Base-by-base conservation (phyloP, 768 basidiomycete genomes). In the Erythrobasidium yunnanense region DNA sequence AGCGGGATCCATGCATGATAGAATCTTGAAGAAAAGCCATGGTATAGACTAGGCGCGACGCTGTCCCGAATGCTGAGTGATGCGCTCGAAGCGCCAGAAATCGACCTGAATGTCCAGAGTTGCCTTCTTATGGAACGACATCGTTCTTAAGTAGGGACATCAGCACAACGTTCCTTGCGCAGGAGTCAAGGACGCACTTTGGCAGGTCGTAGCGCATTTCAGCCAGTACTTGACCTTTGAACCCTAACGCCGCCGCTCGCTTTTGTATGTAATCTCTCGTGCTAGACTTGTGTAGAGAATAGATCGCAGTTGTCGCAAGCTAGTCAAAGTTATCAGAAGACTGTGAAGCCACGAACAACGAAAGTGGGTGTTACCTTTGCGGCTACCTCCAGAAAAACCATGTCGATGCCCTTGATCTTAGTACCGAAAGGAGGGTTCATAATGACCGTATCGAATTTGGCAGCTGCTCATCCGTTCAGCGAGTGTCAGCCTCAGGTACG, bases 101-200 rank as follows among this genome's bases (percentile, higher is more conserved):
- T 45, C 47, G 13, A 57, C 66, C 27, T 65, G 66, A 62, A 74
- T 74, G 50, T 74, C 73, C 22, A 73, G 66, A 22, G 70, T 67
- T 50, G 65, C 67, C 65, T 71, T 58, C 68, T 74, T 74, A 65
- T 74, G 73, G 52, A 72, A 70, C 2, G 66, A 65, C 73, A 74
- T 74, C 22, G 73, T 72, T 50, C 68, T 70, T 4, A 3, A 18
- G 8, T 7, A 69, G 23, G 33, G 30, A 32, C 2, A 7, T 27
- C 50, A 55, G n/a, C 30, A 34, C 23, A 4, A 30, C 22, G 23
- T 49, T n/a, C 11, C 25, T 8, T 34, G 55, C 42, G n/a, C 20
- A 38, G 15, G n/a, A 8, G 46, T 45, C 25, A 17, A 13, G 25
- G n/a, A 5, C 60, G 30, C 27, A 63, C 60, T 63, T 63, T 6